Conservation (phyloP, 2,329 filamentous ascomycete genomes). For the Trematosphaeria pertusa region DNA sequence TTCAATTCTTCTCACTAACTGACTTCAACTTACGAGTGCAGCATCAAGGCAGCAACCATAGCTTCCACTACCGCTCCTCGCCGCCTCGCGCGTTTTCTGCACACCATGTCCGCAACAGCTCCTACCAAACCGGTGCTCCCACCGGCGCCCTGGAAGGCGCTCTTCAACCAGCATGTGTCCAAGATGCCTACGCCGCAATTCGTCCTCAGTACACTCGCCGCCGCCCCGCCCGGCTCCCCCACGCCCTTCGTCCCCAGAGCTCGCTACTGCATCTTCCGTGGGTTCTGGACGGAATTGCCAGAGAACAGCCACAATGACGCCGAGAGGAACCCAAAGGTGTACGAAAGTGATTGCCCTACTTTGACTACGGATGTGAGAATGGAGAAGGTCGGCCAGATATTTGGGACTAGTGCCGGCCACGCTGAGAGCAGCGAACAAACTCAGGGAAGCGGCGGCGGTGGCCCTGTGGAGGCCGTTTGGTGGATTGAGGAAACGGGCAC, state of each 20-base stretch:
- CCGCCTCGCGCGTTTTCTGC: slow-evolving; percentile 51
- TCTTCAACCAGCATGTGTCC: slow-evolving; percentile 58
- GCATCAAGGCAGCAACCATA: slow-evolving; percentile 42
- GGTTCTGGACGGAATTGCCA: slow-evolving; percentile 79
- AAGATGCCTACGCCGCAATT: slow-evolving; percentile 59
- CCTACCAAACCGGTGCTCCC: slow-evolving; percentile 42
- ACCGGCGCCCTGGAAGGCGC: slow-evolving; percentile 59
- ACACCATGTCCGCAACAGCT: slow-evolving; percentile 56
- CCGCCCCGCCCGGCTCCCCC: slow-evolving; percentile 50
- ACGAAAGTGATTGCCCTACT: slow-evolving; percentile 77
- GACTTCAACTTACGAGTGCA: slow-evolving; percentile 3
- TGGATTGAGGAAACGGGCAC: slow-evolving; percentile 75
- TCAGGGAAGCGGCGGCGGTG: slow-evolving; percentile 67
- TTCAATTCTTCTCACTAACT: not conserved
- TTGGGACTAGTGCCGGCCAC: slow-evolving; percentile 57
- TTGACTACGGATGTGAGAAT: slow-evolving; percentile 91
- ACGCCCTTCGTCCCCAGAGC: slow-evolving; percentile 61
- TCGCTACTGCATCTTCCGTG: slow-evolving; percentile 83
- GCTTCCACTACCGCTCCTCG: slow-evolving; percentile 42
- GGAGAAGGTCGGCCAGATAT: slow-evolving; percentile 79
- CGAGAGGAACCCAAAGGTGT: slow-evolving; percentile 72
- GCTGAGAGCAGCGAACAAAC: slow-evolving; percentile 52
- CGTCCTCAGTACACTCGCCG: slow-evolving; percentile 58
- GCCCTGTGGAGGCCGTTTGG: slow-evolving; percentile 80
- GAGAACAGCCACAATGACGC: slow-evolving; percentile 76